phyloP scores from a whole-genome alignment of 139 green algal species.

The Tetradesmus lagerheimii region DNA sequence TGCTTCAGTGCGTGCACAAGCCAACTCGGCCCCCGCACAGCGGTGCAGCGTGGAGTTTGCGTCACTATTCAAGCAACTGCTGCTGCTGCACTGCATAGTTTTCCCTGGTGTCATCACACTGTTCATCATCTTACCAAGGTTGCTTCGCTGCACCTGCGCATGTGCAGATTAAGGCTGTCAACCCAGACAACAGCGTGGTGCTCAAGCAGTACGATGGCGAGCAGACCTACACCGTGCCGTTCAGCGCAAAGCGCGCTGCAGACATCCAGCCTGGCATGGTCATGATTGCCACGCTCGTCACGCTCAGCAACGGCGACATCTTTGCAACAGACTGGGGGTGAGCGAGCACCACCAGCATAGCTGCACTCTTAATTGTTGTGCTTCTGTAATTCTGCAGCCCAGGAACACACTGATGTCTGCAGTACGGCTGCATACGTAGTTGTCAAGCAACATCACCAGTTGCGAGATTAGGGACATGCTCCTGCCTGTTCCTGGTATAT shows the following conservation, averaged over 20 bases:
- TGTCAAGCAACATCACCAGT: no score
- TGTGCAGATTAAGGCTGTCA: slow-evolving; percentile 22
- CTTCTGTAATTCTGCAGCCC: no score
- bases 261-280: slow-evolving; percentile 37
- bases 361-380: no score
- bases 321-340: slow-evolving; percentile 37
- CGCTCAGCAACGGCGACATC: slow-evolving; percentile 14
- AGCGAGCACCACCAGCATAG: neutral
- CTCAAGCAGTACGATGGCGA: slow-evolving; percentile 3
- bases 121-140: no score
- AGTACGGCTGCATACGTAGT: no score
- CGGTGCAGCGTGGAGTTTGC: no score
- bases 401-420: no score
- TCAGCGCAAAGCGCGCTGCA: slow-evolving; percentile 15
- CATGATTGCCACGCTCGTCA: slow-evolving; percentile 15
- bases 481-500: no score
- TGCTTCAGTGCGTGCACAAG: neutral
- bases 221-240: neutral
- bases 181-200: slow-evolving; percentile 15
- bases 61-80: no score
- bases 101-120: no score
- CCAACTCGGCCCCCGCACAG: no score
- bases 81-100: neutral
- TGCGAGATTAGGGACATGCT: no score
- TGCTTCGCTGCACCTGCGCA: neutral